Evolutionary conservation across 2,329 filamentous ascomycete species (phyloP).

Genomic region (Fusarium poae): DNA sequence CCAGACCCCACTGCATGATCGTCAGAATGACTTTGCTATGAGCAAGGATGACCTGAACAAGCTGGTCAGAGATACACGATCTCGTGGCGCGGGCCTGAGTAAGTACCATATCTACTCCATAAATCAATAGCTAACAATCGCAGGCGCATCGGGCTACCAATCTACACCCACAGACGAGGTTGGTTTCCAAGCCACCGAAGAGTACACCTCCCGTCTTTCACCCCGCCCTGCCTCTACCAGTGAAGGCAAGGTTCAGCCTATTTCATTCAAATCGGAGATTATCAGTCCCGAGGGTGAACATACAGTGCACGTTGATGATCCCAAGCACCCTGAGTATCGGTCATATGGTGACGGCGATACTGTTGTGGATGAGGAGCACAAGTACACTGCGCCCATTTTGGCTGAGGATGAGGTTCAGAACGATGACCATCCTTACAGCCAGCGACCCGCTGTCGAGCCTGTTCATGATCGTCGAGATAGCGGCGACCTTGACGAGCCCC

Average conservation of each 20-base stretch:
- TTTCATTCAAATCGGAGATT: constrained; percentile 50
- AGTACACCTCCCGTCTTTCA: constrained; percentile 82
- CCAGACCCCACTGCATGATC: constrained; percentile 67
- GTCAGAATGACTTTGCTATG: constrained; percentile 80
- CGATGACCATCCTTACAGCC: constrained; percentile 73
- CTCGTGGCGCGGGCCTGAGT: constrained; percentile 65
- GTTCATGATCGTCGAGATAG: constrained; percentile 73
- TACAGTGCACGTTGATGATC: constrained; percentile 80
- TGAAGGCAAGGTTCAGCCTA: constrained; percentile 30
- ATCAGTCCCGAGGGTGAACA: constrained; percentile 65
- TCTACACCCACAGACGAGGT: constrained; percentile 92
- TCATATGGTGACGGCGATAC: constrained; percentile 57
- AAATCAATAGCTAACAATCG: constrained; percentile 32
- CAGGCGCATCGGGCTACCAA: constrained; percentile 74
- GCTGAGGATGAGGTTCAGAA: constrained; percentile 89
- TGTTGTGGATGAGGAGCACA: constrained; percentile 69
- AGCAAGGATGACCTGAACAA: constrained; percentile 91
- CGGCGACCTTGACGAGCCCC: constrained; percentile 67
- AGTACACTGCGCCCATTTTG: constrained; percentile 82
- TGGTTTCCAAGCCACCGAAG: constrained; percentile 87
- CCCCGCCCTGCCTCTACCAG: constrained; percentile 65
- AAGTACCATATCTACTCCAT: constrained; percentile 49
- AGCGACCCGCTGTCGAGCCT: constrained; percentile 87
- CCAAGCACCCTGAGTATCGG: constrained; percentile 55
- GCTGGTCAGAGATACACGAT: constrained; percentile 81